phyloP scores from a whole-genome alignment of 495 filamentous ascomycete genomes.

The Penicillium lagena region DNA sequence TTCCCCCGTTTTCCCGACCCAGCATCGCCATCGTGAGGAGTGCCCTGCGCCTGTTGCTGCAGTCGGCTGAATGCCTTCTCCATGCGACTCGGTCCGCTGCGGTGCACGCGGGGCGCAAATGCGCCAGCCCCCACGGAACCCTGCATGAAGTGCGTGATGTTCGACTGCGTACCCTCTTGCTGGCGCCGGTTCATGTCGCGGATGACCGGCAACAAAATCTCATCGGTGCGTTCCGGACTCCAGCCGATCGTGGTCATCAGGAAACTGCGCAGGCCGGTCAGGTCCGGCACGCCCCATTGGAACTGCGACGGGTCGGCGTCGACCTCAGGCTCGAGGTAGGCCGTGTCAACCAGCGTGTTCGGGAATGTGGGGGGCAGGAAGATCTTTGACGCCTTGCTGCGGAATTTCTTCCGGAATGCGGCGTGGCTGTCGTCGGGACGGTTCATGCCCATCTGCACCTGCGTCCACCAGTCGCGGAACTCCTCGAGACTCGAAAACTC shows the following conservation, averaged over 20 bases:
- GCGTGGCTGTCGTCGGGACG: slow-evolving; percentile 33
- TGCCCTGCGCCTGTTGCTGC: slow-evolving; percentile 19
- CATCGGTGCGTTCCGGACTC: slow-evolving; percentile 84
- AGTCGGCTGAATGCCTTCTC: slow-evolving; percentile 71
- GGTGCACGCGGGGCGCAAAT: slow-evolving; percentile 69
- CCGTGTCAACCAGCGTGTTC: slow-evolving; percentile 62
- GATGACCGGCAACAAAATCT: slow-evolving; percentile 90
- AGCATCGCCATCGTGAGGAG: not conserved
- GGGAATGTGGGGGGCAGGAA: slow-evolving; percentile 80
- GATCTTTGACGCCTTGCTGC: slow-evolving; percentile 70
- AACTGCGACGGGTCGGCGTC: slow-evolving; percentile 72
- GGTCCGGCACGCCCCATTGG: slow-evolving; percentile 91
- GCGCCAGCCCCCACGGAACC: slow-evolving; percentile 58
- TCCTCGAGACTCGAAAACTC: slow-evolving; percentile 66
- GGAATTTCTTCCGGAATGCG: slow-evolving; percentile 78
- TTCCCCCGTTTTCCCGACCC: not conserved
- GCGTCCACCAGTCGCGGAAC: slow-evolving; percentile 84
- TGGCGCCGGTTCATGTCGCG: slow-evolving; percentile 85
- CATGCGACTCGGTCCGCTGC: slow-evolving; percentile 67
- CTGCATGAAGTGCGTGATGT: slow-evolving; percentile 86
- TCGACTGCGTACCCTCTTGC: slow-evolving; percentile 85
- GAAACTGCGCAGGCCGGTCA: slow-evolving; percentile 77
- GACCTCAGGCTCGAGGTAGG: slow-evolving; percentile 81
- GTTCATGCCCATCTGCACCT: slow-evolving; percentile 56
- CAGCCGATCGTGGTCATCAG: slow-evolving; percentile 93